Percentiles rank a stretch among this genome's conserved stretches.
Conservation (phyloP, 164 flowering plant species). For the Stephania japonica region DNA sequence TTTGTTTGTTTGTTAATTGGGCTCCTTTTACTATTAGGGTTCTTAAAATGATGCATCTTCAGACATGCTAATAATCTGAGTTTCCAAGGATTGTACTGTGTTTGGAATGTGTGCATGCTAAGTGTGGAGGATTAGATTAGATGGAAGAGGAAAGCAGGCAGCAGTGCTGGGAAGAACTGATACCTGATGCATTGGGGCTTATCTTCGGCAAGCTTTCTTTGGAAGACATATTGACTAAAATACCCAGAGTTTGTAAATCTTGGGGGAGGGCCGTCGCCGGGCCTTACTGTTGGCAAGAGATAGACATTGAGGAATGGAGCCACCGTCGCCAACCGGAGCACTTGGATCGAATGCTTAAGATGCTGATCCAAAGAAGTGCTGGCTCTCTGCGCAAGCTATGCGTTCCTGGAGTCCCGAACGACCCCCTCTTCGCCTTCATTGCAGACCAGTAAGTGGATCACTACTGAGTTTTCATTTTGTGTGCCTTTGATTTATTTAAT, state of each 20-base stretch:
- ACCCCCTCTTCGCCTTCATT: slow-evolving; percentile 40
- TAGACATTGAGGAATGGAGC: slow-evolving; percentile 85
- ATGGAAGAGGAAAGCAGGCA: slow-evolving; percentile 46
- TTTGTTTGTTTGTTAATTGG: not conserved
- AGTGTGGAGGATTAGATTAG: slow-evolving; percentile 11
- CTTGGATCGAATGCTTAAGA: slow-evolving; percentile 48
- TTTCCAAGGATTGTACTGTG: too few relatives aligned
- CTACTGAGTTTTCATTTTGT: not conserved
- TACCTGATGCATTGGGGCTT: slow-evolving; percentile 23
- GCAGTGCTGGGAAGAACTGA: slow-evolving; percentile 61
- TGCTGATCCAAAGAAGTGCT: slow-evolving; percentile 51
- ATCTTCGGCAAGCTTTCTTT: slow-evolving; percentile 69
- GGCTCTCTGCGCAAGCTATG: slow-evolving; percentile 59
- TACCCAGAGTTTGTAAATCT: slow-evolving; percentile 85
- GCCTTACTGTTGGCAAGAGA: slow-evolving; percentile 96
- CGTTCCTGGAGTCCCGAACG: slow-evolving; percentile 35
- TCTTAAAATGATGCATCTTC: not conserved
- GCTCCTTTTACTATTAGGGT: not conserved
- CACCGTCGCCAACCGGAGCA: slow-evolving; percentile 25
- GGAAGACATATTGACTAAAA: slow-evolving; percentile 56
- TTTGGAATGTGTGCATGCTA: not conserved
- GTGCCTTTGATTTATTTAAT: not conserved
- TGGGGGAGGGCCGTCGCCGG: slow-evolving; percentile 67
- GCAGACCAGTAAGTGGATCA: slow-evolving; percentile 60
- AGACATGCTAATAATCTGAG: not conserved